A percentile compares a stretch with the other conserved stretches of the same genome.
Conservation (phyloP, 1,284 basidiomycete genomes). For the Malassezia dermatis region DNA sequence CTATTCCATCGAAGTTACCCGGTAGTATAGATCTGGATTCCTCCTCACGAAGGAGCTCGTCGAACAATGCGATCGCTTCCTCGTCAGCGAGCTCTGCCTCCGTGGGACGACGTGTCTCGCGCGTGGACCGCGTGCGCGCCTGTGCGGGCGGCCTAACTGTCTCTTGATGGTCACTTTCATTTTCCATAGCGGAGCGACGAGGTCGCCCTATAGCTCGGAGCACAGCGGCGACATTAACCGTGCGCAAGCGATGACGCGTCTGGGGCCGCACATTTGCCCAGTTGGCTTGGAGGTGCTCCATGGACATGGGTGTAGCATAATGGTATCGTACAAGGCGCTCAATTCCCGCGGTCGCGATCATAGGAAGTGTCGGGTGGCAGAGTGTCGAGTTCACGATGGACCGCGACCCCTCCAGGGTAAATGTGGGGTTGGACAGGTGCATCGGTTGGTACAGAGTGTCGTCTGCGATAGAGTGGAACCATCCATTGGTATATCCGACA, state of each 20-base stretch:
- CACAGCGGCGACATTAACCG: conserved; percentile 11
- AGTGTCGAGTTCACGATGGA: conserved; percentile 12
- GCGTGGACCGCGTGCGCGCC: background rate
- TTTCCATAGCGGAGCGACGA: background rate
- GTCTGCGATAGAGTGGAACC: conserved; percentile 4
- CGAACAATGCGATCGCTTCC: conserved; percentile 16
- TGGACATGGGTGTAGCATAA: conserved; percentile 12
- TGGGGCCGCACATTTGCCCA: background rate
- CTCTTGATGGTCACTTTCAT: background rate
- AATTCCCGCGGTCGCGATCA: conserved; percentile 19
- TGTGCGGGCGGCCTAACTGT: background rate
- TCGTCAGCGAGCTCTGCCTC: conserved; percentile 10
- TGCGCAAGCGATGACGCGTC: conserved; percentile 4
- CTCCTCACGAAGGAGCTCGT: conserved; percentile 14
- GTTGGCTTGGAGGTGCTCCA: background rate
- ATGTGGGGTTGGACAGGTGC: conserved; percentile 3
- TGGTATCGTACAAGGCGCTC: conserved; percentile 18
- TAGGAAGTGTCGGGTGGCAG: conserved; percentile 15
- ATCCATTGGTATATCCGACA: conserved; percentile 15
- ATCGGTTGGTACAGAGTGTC: background rate
- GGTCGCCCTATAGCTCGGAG: conserved; percentile 9
- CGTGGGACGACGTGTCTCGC: background rate
- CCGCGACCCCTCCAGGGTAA: conserved; percentile 17
- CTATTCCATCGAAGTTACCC: background rate
- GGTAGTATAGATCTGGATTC: conserved; percentile 10